Evolutionary conservation across 1,284 basidiomycete species (phyloP).

Genomic region (Moniliella sp.): DNA sequence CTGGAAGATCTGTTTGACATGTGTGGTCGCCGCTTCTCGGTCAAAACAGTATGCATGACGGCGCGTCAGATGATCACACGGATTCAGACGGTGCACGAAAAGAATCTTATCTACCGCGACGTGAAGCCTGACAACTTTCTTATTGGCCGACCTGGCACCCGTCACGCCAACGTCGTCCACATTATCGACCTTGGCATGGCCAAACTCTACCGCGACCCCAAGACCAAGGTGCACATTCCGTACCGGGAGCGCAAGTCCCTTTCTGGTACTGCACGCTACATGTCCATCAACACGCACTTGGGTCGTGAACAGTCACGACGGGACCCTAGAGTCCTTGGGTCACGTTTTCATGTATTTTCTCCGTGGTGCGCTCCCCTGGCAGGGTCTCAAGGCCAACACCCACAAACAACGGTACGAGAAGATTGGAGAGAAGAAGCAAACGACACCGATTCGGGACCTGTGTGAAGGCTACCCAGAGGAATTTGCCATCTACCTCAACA

Average conservation of each 20-base stretch:
- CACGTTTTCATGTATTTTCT: slow-evolving; percentile 98
- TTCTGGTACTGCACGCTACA: slow-evolving; percentile 6
- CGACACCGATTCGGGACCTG: slow-evolving; percentile 77
- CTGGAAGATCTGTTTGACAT: slow-evolving; percentile 2
- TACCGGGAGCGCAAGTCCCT: slow-evolving; percentile 4
- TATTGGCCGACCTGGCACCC: slow-evolving; percentile 1
- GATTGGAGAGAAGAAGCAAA: slow-evolving; percentile 99
- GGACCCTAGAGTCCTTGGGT: slow-evolving; percentile 75
- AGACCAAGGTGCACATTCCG: slow-evolving; percentile 3
- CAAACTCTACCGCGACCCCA: slow-evolving; percentile 1
- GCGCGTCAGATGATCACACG: slow-evolving; percentile 2
- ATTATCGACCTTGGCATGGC: slow-evolving; percentile 2
- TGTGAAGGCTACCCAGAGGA: slow-evolving; percentile 93
- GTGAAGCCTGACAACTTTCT: slow-evolving; percentile 2
- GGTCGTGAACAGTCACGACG: slow-evolving; percentile 62
- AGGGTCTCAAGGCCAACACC: slow-evolving; percentile 86
- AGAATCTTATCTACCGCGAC: slow-evolving; percentile 2
- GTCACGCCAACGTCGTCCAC: slow-evolving; percentile 1
- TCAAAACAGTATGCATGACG: slow-evolving; percentile 2
- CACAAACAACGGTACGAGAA: slow-evolving; percentile 90
- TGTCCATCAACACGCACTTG: slow-evolving; percentile 6
- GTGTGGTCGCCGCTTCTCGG: slow-evolving; percentile 1
- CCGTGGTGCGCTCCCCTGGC: slow-evolving; percentile 84
- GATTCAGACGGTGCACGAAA: slow-evolving; percentile 1
- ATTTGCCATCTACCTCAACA: slow-evolving; percentile 37